A percentile compares a stretch with the other conserved stretches of the same genome.
Conservation (phyloP, 306 rosid species). For the Benincasa hispida region DNA sequence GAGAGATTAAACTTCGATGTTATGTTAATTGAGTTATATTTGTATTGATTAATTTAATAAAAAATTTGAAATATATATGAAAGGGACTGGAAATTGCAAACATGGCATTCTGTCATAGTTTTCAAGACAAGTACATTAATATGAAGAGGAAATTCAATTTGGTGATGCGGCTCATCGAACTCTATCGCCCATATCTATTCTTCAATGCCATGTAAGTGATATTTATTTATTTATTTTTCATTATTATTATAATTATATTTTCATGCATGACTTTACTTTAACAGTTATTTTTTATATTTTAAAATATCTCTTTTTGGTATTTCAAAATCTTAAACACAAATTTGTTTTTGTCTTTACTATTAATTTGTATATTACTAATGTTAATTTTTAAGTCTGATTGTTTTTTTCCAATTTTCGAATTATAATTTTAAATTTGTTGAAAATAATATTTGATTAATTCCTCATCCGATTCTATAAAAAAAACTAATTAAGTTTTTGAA, state of each 20-base stretch:
- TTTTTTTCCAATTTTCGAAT: no score
- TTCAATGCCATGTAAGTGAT: conserved; percentile 58
- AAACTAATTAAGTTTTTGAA: no score
- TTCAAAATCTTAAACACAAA: neutral
- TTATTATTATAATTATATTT: neutral
- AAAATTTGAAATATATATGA: neutral
- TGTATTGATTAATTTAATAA: no score
- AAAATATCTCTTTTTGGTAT: neutral
- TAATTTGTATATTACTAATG: no score
- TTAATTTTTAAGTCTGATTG: no score
- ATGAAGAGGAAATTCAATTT: conserved; percentile 41
- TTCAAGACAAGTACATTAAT: conserved; percentile 27
- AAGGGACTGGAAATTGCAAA: conserved; percentile 63
- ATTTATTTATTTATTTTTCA: neutral
- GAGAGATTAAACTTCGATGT: no score
- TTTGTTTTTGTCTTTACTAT: no score
- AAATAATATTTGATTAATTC: no score
- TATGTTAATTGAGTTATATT: no score
- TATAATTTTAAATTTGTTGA: no score
- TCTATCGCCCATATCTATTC: conserved; percentile 72
- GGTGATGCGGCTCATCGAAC: conserved; percentile 61
- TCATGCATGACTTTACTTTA: neutral
- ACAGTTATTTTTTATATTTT: neutral
- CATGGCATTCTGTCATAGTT: conserved; percentile 51
- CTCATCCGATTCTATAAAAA: no score